These are phyloP conservation scores for Pleurostoma richardsiae DNA, from an alignment of 2,329 filamentous ascomycete genomes.

Conservation along the genomic window DNA sequence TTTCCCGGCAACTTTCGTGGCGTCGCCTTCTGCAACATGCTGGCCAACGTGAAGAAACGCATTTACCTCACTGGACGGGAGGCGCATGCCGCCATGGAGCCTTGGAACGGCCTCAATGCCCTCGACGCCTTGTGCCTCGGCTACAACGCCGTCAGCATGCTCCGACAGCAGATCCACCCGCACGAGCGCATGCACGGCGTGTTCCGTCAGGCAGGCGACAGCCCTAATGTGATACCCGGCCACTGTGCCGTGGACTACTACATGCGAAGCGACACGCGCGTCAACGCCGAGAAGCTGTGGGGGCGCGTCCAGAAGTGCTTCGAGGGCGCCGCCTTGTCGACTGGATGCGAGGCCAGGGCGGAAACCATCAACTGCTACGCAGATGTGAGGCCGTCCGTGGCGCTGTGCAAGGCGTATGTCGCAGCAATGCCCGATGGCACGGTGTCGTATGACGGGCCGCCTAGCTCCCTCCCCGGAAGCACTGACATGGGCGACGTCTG, in stretches of 20 bases:
- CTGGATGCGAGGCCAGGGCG: slow-evolving; percentile 21
- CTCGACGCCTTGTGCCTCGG: slow-evolving; percentile 39
- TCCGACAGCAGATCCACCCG: slow-evolving; percentile 44
- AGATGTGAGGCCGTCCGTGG: slow-evolving; percentile 14
- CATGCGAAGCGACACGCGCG: slow-evolving; percentile 33
- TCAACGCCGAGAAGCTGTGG: slow-evolving; percentile 23
- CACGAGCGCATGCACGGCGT: slow-evolving; percentile 45
- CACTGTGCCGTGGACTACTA: slow-evolving; percentile 36
- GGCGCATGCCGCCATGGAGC: slow-evolving; percentile 40
- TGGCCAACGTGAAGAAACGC: slow-evolving; percentile 23
- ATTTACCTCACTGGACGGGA: slow-evolving; percentile 37
- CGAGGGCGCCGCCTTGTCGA: slow-evolving; percentile 26
- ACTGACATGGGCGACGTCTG: slow-evolving; percentile 37
- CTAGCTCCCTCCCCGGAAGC: slow-evolving; percentile 22
- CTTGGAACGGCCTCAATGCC: slow-evolving; percentile 46
- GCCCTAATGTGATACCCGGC: slow-evolving; percentile 29
- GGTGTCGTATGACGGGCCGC: slow-evolving; percentile 19
- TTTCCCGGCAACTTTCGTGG: slow-evolving; percentile 11
- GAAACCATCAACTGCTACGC: slow-evolving; percentile 23
- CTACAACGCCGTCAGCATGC: slow-evolving; percentile 34
- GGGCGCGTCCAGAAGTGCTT: slow-evolving; percentile 24
- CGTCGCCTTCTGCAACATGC: slow-evolving; percentile 17
- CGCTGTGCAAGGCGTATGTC: slow-evolving; percentile 15
- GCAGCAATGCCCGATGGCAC: slow-evolving; percentile 20
- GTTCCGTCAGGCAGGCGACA: slow-evolving; percentile 30